Percentiles rank a stretch among this genome's conserved stretches.
Evolutionary conservation across 768 basidiomycete species (phyloP).

Genomic region (Leucogyrophana mollusca): DNA sequence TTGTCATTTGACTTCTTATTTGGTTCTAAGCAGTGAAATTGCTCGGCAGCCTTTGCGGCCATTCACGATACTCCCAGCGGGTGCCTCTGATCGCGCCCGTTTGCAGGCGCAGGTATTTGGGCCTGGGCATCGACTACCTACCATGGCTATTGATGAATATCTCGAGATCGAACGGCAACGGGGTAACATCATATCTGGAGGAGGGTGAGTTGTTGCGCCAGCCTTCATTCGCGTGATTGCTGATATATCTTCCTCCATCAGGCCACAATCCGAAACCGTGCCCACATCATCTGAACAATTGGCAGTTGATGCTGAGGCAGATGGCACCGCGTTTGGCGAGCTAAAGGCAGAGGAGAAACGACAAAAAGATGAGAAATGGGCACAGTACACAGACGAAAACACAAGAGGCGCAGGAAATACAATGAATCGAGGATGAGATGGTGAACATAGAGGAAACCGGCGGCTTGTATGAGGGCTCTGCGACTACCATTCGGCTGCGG

Average conservation of each 20-base stretch:
- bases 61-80: constrained; percentile 87
- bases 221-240: background rate
- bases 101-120: constrained; percentile 83
- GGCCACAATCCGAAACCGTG: constrained; percentile 61
- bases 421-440: constrained; percentile 82
- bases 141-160: constrained; percentile 96
- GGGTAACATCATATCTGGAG: constrained; percentile 85
- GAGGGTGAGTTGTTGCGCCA: constrained; percentile 60
- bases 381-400: constrained; percentile 81
- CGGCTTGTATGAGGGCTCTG: background rate
- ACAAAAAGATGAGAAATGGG: constrained; percentile 90
- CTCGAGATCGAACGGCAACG: constrained; percentile 79
- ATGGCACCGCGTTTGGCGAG: constrained; percentile 69
- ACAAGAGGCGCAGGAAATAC: constrained; percentile 94
- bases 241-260: constrained; percentile 26
- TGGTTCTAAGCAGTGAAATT: too few species aligned
- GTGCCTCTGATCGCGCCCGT: constrained; percentile 62
- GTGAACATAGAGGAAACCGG: constrained; percentile 3
- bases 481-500: too few species aligned
- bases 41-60: constrained; percentile 92
- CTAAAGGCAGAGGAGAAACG: constrained; percentile 74
- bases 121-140: constrained; percentile 80
- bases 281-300: constrained; percentile 81
- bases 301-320: constrained; percentile 76
- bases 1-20: too few species aligned